Evolutionary conservation across 2,329 filamentous ascomycete species (phyloP).

Genomic region (Talaromyces sp.): DNA sequence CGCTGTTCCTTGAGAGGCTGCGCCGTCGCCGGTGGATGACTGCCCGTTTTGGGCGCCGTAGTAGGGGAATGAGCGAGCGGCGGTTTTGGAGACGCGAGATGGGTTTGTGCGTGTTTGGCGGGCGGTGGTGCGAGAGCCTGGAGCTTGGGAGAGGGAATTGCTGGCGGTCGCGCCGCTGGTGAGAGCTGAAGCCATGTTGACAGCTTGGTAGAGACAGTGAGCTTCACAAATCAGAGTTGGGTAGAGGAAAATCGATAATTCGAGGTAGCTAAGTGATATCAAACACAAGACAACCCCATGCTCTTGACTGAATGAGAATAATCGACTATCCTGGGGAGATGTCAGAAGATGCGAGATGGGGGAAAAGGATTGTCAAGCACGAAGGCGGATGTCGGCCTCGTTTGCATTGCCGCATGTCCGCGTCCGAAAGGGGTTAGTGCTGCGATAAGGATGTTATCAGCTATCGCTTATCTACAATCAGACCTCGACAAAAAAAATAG

Average conservation of each 20-base stretch:
- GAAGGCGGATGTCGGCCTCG: constrained; percentile 9
- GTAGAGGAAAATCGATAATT: not conserved
- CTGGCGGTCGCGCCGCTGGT: constrained; percentile 31
- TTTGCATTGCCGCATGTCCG: constrained; percentile 7
- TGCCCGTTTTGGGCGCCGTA: constrained; percentile 30
- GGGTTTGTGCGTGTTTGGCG: constrained; percentile 52
- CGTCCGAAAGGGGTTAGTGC: not conserved
- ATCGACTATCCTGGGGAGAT: not conserved
- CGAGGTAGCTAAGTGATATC: not conserved
- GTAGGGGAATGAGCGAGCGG: constrained; percentile 41
- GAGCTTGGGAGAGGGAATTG: constrained; percentile 28
- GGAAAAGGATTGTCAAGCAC: not conserved
- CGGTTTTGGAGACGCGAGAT: constrained; percentile 49
- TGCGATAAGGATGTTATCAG: not conserved
- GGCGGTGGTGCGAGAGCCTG: constrained; percentile 36
- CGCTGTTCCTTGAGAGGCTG: not conserved
- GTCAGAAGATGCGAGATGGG: not conserved
- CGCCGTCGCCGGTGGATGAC: constrained; percentile 21
- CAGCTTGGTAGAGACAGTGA: not conserved
- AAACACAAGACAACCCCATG: not conserved
- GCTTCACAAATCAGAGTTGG: not conserved
- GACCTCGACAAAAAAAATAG: not conserved
- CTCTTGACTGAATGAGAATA: not conserved
- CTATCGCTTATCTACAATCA: not conserved
- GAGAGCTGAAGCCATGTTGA: constrained; percentile 24